Conservation (phyloP, 495 filamentous ascomycete genomes). For the Talaromyces adpressus region DNA sequence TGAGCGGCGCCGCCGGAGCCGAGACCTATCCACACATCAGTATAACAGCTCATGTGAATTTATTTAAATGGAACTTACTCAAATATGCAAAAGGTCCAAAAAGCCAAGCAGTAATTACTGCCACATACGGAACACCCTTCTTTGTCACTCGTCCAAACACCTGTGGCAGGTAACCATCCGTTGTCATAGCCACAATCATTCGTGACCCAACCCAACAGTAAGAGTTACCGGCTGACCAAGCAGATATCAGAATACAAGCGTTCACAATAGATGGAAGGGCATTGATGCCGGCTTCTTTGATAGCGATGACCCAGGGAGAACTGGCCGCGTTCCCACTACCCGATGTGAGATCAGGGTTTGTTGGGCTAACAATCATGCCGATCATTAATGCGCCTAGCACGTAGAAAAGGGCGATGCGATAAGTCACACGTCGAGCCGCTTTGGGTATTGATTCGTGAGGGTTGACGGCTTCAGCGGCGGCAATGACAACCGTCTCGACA, state of each 20-base stretch:
- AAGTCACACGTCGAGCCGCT: slow-evolving; percentile 76
- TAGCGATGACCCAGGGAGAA: slow-evolving; percentile 54
- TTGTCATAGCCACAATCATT: slow-evolving; percentile 62
- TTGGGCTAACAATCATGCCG: slow-evolving; percentile 47
- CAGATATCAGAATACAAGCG: slow-evolving; percentile 61
- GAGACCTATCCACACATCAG: too few relatives aligned
- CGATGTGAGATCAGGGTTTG: slow-evolving; percentile 47
- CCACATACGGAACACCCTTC: slow-evolving; percentile 29
- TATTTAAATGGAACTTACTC: too few relatives aligned
- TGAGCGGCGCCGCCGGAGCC: slow-evolving; percentile 44
- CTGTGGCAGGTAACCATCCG: slow-evolving; percentile 55
- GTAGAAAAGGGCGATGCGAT: slow-evolving; percentile 84
- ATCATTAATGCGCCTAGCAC: slow-evolving; percentile 49
- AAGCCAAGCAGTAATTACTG: slow-evolving; percentile 37
- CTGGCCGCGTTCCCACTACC: slow-evolving; percentile 46
- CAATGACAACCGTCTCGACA: slow-evolving; percentile 63
- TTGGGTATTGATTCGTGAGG: slow-evolving; percentile 70
- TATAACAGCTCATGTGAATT: too few relatives aligned
- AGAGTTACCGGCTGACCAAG: slow-evolving; percentile 65
- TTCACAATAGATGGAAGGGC: slow-evolving; percentile 70
- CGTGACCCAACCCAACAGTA: slow-evolving; percentile 78
- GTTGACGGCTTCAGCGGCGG: slow-evolving; percentile 75
- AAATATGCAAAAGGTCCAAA: slow-evolving; percentile 71
- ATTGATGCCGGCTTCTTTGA: slow-evolving; percentile 54
- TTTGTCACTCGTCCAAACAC: slow-evolving; percentile 38